Conservation (phyloP, 2,329 filamentous ascomycete genomes). For the Calonectria pauciramosa region DNA sequence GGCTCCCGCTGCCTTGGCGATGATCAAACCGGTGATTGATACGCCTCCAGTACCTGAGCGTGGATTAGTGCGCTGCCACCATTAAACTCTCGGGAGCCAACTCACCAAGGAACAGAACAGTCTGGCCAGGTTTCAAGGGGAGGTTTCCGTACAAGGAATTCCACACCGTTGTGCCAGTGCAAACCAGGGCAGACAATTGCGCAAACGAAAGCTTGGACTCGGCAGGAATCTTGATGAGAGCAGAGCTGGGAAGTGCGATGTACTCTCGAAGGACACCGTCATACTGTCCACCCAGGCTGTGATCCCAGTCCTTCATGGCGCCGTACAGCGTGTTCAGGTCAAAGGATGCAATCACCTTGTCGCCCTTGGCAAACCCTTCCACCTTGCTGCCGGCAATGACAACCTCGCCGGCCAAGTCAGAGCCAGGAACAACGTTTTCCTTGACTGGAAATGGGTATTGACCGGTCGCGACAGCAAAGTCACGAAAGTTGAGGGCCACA, state of each 20-base stretch:
- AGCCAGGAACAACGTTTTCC: conserved; percentile 51
- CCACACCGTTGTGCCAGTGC: conserved; percentile 63
- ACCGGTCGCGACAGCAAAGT: conserved; percentile 46
- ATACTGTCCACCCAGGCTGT: conserved; percentile 44
- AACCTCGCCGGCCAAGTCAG: conserved; percentile 53
- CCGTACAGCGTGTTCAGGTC: conserved; percentile 45
- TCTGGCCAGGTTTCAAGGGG: conserved; percentile 56
- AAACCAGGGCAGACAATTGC: conserved; percentile 56
- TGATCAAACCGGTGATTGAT: conserved; percentile 57
- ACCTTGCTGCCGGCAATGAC: conserved; percentile 46
- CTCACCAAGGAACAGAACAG: conserved; percentile 52
- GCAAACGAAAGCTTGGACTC: conserved; percentile 50
- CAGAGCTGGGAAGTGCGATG: conserved; percentile 55
- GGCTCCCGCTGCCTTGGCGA: conserved; percentile 61
- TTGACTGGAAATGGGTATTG: conserved; percentile 50
- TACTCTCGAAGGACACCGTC: conserved; percentile 59
- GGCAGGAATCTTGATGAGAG: conserved; percentile 55
- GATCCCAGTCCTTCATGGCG: conserved; percentile 31
- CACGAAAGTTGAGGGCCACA: conserved; percentile 52
- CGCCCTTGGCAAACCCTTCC: conserved; percentile 45
- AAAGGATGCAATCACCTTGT: conserved; percentile 48
- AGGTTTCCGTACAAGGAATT: conserved; percentile 60
- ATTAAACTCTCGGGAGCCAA: background rate
- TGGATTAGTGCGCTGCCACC: background rate
- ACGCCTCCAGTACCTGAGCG: conserved; percentile 61